Evolutionary conservation across 148 eudicot species (phyloP), one percentile per base, ranked within the genome.

Genomic region (Gaultheria prostrata): DNA sequence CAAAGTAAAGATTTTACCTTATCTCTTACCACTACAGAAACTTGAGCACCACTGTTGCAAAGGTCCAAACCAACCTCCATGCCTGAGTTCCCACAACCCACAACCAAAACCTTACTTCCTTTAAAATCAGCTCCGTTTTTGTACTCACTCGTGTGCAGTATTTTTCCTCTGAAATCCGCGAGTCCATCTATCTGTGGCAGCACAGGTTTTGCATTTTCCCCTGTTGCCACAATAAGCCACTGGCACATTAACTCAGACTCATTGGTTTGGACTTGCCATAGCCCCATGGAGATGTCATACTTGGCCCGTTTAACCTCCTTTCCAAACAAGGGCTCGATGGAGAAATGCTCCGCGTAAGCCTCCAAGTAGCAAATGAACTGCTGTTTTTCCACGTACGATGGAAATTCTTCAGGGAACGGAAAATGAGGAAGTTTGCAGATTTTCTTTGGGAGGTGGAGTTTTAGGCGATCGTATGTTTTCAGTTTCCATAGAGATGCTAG

Each of bases 51-150:
- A 51, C 35, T 45, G 6, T 79, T 79, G 11, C 85, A 83, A 9
- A 82, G 80, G 54, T 86, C 85, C 45, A 82, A 74, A 30, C 80
- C 84, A 67, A 83, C 46, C 73, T 86, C 88, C 88, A 86, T 83
- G 39, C 88, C 88, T 13, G 88, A 86, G n/a, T 86, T 86, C 17
- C 88, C 88, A 39, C 85, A 79, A 26, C 88, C 88, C 57, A 86
- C 85, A 49, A 86, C 88, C 80, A 86, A 80, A 83, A 83, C 88
- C 63, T 74, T 71, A 20, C 32, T 59, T 33, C 85, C 88, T 83
- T 80, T 61, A 76, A 74, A 86, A 15, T 59, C 63, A 30, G 21
- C 49, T 24, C 88, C 88, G 80, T 79, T 83, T 54, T 74, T 65
- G 77, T 86, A 86, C n/a, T 83, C 67, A 81, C 81, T 83, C 20